Conservation (phyloP, 169 alveolate genomes). For the Babesia sp. region DNA sequence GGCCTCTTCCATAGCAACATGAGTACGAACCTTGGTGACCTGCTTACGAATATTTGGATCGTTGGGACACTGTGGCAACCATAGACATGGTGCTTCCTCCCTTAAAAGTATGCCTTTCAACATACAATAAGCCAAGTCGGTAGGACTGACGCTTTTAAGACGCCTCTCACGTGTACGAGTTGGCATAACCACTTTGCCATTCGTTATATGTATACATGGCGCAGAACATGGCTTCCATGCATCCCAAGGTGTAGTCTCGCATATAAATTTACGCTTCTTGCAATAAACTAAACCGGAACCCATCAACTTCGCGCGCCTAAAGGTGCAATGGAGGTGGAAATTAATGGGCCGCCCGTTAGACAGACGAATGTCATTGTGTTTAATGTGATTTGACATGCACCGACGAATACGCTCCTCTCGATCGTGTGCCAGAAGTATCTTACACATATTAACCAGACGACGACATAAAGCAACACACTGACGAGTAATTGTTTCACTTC, state of each 20-base stretch:
- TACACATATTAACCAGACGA: conserved; percentile 19
- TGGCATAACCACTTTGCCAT: not conserved
- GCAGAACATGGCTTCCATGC: conserved; percentile 28
- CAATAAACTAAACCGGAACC: conserved; percentile 63
- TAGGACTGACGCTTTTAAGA: not conserved
- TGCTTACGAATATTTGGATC: conserved; percentile 6
- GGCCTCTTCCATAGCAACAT: conserved; percentile 27
- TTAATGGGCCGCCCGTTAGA: not conserved
- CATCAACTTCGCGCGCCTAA: conserved; percentile 4
- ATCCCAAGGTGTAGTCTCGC: conserved; percentile 29
- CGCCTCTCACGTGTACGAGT: not conserved
- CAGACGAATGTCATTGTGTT: conserved; percentile 3
- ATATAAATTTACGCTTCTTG: conserved; percentile 14
- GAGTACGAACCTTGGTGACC: not conserved
- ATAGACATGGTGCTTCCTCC: conserved; percentile 24
- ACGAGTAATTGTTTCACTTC: not conserved
- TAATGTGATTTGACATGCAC: conserved; percentile 16
- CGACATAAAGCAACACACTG: conserved; percentile 2
- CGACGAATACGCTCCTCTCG: conserved; percentile 2
- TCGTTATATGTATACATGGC: conserved; percentile 1
- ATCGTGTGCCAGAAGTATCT: not conserved
- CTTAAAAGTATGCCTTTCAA: not conserved
- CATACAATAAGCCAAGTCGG: not conserved
- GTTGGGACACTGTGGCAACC: conserved; percentile 56
- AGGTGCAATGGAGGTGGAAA: not conserved